phyloP scores from a whole-genome alignment of 495 filamentous ascomycete species.

The Recurvomyces mirabilis region DNA sequence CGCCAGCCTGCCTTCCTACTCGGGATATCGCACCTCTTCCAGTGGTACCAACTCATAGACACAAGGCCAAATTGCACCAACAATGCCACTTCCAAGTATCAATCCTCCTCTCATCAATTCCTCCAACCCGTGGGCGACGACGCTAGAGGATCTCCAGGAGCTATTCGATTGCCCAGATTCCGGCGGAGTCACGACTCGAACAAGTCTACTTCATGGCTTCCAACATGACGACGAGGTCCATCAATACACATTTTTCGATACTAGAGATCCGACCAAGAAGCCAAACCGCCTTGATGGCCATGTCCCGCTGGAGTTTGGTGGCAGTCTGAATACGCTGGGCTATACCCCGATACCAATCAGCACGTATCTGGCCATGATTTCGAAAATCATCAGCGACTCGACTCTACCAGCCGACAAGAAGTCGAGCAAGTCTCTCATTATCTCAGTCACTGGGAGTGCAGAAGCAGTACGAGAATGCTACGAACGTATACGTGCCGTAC shows the following conservation, averaged over 20 bases:
- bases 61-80: too few relatives aligned
- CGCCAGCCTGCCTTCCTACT: too few relatives aligned
- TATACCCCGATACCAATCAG: constrained; percentile 32
- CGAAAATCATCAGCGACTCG: constrained; percentile 20
- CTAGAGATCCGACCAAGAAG: constrained; percentile 14
- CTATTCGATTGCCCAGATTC: constrained; percentile 49
- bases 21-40: too few relatives aligned
- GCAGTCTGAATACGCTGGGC: constrained; percentile 35
- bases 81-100: constrained; percentile 31
- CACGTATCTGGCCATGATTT: constrained; percentile 29
- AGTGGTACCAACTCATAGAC: too few relatives aligned
- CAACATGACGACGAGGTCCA: constrained; percentile 38
- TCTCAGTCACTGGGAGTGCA: constrained; percentile 55
- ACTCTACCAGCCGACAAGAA: neutral
- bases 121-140: constrained; percentile 58
- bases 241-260: constrained; percentile 35
- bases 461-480: constrained; percentile 41
- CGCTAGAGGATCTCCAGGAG: constrained; percentile 40
- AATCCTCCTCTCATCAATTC: constrained; percentile 59
- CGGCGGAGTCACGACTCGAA: constrained; percentile 60
- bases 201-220: constrained; percentile 49
- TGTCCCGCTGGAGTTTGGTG: constrained; percentile 8
- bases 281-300: neutral
- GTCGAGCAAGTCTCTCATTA: constrained; percentile 46
- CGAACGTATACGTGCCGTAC: constrained; percentile 17